phyloP scores from a whole-genome alignment of 345 rosid species.

The Dimocarpus longan region DNA sequence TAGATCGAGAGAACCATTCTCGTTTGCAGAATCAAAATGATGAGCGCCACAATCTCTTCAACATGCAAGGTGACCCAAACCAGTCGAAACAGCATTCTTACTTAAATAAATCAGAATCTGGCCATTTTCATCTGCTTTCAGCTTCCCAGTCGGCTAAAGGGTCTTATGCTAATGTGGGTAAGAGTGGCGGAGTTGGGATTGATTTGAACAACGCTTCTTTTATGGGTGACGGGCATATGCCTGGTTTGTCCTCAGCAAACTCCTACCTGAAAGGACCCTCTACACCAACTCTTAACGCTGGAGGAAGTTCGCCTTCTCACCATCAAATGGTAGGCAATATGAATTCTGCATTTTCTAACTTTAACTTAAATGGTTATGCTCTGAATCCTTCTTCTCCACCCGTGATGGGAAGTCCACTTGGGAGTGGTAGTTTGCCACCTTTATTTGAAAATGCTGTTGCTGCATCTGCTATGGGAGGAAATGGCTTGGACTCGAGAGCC shows the following conservation, averaged over 20 bases:
- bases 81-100: conserved; percentile 29
- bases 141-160: conserved; percentile 21
- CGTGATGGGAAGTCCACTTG: conserved; percentile 48
- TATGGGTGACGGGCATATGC: conserved; percentile 24
- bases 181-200: conserved; percentile 18
- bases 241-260: conserved; percentile 30
- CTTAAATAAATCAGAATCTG: conserved; percentile 29
- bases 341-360: conserved; percentile 46
- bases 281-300: conserved; percentile 36
- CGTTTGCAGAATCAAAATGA: conserved; percentile 34
- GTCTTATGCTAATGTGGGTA: conserved; percentile 20
- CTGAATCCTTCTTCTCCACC: conserved; percentile 51
- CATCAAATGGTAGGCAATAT: conserved; percentile 35
- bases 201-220: conserved; percentile 21
- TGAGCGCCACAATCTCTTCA: conserved; percentile 40
- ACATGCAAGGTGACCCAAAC: conserved; percentile 38
- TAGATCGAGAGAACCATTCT: conserved; percentile 42
- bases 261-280: conserved; percentile 42
- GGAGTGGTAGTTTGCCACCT: conserved; percentile 50
- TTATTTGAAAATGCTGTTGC: conserved; percentile 55
- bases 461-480: conserved; percentile 53
- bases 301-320: conserved; percentile 44
- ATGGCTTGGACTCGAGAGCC: conserved; percentile 48
- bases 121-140: conserved; percentile 23
- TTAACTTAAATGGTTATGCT: conserved; percentile 43